A percentile compares a stretch with the other conserved stretches of the same genome.
Evolutionary conservation across 2,329 filamentous ascomycete species (phyloP).

Genomic region (Aspergillus ustus): DNA sequence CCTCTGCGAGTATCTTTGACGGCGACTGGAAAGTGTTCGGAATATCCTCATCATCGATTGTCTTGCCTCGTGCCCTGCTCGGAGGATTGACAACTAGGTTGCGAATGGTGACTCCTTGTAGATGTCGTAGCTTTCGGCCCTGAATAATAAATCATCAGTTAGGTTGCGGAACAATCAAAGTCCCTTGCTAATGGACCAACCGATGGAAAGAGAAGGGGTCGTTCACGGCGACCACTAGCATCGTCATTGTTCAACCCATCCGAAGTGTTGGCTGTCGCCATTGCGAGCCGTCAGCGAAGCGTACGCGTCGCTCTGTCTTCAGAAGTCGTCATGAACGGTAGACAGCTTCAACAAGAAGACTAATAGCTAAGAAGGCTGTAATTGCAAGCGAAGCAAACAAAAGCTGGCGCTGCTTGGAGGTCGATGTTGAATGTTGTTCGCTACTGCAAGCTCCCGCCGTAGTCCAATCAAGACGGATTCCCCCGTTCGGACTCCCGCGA

Average conservation of each 20-base stretch:
- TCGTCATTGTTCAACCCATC: conserved; percentile 29
- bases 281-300: conserved; percentile 23
- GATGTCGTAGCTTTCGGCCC: conserved; percentile 87
- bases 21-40: conserved; percentile 69
- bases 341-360: neutral
- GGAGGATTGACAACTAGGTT: conserved; percentile 74
- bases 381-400: neutral
- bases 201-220: conserved; percentile 58
- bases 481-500: conserved; percentile 28
- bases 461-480: conserved; percentile 17
- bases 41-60: conserved; percentile 76
- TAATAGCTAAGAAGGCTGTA: neutral
- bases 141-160: conserved; percentile 43
- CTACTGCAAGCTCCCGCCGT: conserved; percentile 2
- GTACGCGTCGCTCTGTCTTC: conserved; percentile 20
- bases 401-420: neutral
- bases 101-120: conserved; percentile 83
- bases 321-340: conserved; percentile 26
- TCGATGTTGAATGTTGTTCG: conserved; percentile 1
- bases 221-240: conserved; percentile 45
- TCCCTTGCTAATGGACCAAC: conserved; percentile 32
- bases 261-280: conserved; percentile 26
- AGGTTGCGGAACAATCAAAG: neutral
- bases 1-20: conserved; percentile 65
- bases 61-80: conserved; percentile 58